A percentile compares a stretch with the other conserved stretches of the same genome.
These are phyloP conservation scores for Hyphopichia buzzinii DNA, from an alignment of 1,139 yeast genomes.

Conservation along the genomic window DNA sequence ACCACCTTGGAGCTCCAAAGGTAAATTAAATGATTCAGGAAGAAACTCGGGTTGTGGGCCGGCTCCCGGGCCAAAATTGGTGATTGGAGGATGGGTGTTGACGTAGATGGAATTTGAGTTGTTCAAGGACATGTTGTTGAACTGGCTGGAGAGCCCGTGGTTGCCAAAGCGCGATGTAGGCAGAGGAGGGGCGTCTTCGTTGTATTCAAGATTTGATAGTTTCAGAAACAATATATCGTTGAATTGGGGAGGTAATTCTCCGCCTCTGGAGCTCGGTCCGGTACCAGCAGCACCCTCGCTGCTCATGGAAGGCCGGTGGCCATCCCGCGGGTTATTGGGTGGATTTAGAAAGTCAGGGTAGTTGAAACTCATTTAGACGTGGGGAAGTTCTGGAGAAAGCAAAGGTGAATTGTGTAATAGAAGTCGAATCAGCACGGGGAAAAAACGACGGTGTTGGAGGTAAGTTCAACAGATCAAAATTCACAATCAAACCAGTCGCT, in stretches of 20 bases:
- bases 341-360: constrained; percentile 36
- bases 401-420: no score
- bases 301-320: not conserved
- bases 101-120: constrained; percentile 2
- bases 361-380: constrained; percentile 28
- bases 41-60: constrained; percentile 5
- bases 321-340: not conserved
- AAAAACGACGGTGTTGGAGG: no score
- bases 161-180: no score
- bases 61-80: constrained; percentile 3
- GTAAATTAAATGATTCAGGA: constrained; percentile 43
- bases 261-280: constrained; percentile 3
- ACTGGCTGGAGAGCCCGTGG: not conserved
- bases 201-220: constrained; percentile 21
- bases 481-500: no score
- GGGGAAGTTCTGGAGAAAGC: not conserved
- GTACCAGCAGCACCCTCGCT: not conserved
- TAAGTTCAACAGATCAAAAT: no score
- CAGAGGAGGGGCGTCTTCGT: not conserved
- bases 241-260: constrained; percentile 13
- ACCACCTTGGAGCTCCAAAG: constrained; percentile 63
- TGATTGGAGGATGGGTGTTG: constrained; percentile 6
- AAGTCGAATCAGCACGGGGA: no score
- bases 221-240: constrained; percentile 29
- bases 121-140: constrained; percentile 1